These are phyloP conservation scores for Aureobasidium zeae DNA, from an alignment of 2,329 filamentous ascomycete genomes.

Conservation along the genomic window DNA sequence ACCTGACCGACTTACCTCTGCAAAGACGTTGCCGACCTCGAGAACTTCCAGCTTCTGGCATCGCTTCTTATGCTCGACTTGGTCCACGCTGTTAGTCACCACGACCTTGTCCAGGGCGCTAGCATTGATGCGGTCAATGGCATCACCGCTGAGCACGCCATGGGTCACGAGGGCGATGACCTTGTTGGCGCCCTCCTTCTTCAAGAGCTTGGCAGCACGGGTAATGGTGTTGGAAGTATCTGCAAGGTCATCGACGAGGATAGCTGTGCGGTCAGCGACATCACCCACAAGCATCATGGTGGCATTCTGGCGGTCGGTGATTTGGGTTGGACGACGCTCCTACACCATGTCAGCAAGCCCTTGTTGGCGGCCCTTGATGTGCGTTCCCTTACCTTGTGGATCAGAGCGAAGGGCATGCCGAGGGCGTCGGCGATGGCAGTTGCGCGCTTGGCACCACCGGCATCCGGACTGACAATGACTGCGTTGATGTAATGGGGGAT, in stretches of 20 bases:
- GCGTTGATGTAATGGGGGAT: conserved; percentile 78
- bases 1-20: conserved; percentile 52
- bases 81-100: conserved; percentile 91
- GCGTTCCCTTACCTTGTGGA: conserved; percentile 69
- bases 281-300: conserved; percentile 95
- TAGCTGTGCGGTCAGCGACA: conserved; percentile 69
- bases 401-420: conserved; percentile 91
- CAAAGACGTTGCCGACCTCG: conserved; percentile 81
- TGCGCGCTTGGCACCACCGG: conserved; percentile 90
- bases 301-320: conserved; percentile 68
- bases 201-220: conserved; percentile 88
- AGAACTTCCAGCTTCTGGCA: conserved; percentile 88
- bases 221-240: conserved; percentile 98
- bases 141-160: conserved; percentile 89
- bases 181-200: conserved; percentile 79
- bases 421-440: conserved; percentile 90
- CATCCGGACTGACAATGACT: conserved; percentile 92
- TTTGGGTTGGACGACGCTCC: conserved; percentile 82
- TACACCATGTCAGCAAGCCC: conserved; percentile 29
- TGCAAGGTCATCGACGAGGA: conserved; percentile 86
- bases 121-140: conserved; percentile 86
- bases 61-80: conserved; percentile 64
- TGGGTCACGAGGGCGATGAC: conserved; percentile 92
- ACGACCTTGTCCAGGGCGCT: conserved; percentile 88
- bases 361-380: neutral